These are phyloP conservation scores for Hanseniaspora sp. DNA, from an alignment of 1,139 yeast species.

Conservation along the genomic window DNA sequence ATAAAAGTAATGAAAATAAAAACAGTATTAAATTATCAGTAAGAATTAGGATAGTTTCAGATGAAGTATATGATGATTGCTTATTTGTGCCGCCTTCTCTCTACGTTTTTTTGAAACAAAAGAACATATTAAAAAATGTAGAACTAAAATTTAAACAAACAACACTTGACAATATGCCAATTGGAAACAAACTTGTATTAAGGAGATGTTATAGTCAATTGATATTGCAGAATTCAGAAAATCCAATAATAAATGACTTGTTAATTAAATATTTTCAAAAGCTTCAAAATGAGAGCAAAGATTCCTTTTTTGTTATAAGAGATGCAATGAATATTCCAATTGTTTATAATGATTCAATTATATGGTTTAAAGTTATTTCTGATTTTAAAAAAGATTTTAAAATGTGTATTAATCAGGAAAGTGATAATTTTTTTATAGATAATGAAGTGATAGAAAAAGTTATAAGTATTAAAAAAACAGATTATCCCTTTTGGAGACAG, in stretches of 20 bases:
- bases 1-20: not conserved
- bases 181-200: not conserved
- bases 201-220: constrained; percentile 7
- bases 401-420: not conserved
- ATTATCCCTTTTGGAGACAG: not conserved
- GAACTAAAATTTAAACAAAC: not conserved
- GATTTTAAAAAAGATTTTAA: not conserved
- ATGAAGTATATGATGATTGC: not conserved
- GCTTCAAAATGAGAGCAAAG: not conserved
- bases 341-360: not conserved
- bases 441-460: not conserved
- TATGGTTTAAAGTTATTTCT: constrained; percentile 3
- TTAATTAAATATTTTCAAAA: not conserved
- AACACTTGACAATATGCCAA: not conserved
- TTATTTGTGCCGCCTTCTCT: not conserved
- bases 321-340: not conserved
- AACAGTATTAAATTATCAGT: not conserved
- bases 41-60: not conserved
- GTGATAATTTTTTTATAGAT: constrained; percentile 1
- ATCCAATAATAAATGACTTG: not conserved
- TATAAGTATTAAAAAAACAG: not conserved
- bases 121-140: not conserved
- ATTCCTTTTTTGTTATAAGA: not conserved
- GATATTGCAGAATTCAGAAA: not conserved
- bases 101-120: not conserved